Evolutionary conservation across 768 basidiomycete genomes (phyloP).

Genomic region (Agaricus sinodeliciosus): DNA sequence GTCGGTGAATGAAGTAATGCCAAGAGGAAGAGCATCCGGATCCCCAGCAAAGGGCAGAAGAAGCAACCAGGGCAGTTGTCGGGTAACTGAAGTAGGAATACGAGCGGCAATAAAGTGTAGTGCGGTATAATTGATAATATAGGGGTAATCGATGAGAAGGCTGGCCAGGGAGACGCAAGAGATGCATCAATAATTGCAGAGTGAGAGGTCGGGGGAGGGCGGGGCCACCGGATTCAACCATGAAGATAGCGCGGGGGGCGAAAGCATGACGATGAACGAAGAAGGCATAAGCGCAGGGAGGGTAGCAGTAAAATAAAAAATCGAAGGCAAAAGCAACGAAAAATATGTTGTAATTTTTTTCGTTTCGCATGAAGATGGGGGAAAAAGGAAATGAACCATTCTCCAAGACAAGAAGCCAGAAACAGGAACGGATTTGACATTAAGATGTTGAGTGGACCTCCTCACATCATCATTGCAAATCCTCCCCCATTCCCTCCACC

Average conservation of each 20-base stretch:
- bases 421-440: conserved; percentile 2
- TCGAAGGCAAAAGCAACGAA: neutral
- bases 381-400: neutral
- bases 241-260: neutral
- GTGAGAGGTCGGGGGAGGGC: neutral
- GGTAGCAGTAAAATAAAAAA: neutral
- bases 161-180: neutral
- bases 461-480: conserved; percentile 20
- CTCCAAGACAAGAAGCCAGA: neutral
- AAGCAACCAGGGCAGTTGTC: neutral
- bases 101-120: neutral
- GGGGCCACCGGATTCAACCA: neutral
- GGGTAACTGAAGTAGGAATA: neutral
- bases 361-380: neutral
- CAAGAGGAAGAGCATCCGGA: neutral
- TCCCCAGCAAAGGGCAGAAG: neutral
- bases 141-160: conserved; percentile 1
- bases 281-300: neutral
- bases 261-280: neutral
- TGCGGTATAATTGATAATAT: conserved; percentile 4
- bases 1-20: neutral
- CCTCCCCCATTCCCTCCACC: conserved; percentile 16
- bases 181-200: neutral
- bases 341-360: neutral
- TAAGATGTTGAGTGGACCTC: conserved; percentile 5